phyloP scores from a whole-genome alignment of 352 stramenopile genomes.

The Pythium oligandrum region DNA sequence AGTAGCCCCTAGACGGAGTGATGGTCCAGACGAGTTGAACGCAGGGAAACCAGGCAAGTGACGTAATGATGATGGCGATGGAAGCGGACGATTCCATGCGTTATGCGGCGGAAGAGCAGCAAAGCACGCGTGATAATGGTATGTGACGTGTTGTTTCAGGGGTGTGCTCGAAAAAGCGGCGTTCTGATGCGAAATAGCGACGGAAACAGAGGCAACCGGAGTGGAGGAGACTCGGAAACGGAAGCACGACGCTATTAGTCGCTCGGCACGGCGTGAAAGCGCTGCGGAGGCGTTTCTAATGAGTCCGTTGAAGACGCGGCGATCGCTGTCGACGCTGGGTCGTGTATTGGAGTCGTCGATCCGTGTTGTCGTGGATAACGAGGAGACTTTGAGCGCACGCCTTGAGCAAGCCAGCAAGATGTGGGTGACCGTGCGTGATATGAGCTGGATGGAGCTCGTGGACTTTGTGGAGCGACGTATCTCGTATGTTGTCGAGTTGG shows the following conservation, averaged over 20 bases:
- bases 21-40: slow-evolving; percentile 12
- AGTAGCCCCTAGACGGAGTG: slow-evolving; percentile 22
- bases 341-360: slow-evolving; percentile 21
- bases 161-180: no score
- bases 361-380: slow-evolving; percentile 22
- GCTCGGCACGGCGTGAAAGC: not conserved
- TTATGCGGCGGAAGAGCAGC: no score
- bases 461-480: slow-evolving; percentile 21
- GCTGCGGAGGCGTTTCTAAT: slow-evolving; percentile 12
- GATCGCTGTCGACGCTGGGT: slow-evolving; percentile 15
- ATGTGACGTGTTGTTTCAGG: no score
- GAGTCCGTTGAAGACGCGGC: slow-evolving; percentile 20
- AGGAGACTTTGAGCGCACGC: slow-evolving; percentile 30
- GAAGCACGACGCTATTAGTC: not conserved
- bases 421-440: slow-evolving; percentile 21
- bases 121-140: no score
- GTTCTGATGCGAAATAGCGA: no score
- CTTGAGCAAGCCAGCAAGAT: slow-evolving; percentile 36
- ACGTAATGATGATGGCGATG: no score
- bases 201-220: no score
- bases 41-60: no score
- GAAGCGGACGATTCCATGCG: no score
- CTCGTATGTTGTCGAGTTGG: slow-evolving; percentile 24
- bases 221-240: not conserved
- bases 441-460: slow-evolving; percentile 19